Evolutionary conservation across 345 rosid species (phyloP), one percentile per base, ranked within the genome.

Genomic region (Cochlearia excelsa): DNA sequence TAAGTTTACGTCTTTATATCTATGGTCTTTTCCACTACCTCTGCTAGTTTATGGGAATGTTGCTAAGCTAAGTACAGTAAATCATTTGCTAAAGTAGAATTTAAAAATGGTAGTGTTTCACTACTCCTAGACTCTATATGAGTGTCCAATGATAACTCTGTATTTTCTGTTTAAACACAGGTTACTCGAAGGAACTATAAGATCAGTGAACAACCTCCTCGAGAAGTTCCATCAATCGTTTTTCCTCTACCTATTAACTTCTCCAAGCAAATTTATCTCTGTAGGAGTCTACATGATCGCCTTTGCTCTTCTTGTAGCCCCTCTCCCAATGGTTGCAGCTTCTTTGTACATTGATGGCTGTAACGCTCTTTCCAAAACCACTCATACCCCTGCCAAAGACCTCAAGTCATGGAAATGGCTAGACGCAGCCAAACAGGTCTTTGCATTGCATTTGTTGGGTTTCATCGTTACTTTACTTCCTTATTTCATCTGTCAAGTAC

Each of bases 221-320:
- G 97, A 89, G 82, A 89, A 93, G 80, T 89, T 93, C 76, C 99
- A 93, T 69, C 97, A 93, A 68, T 93, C 99, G 47, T 87, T 87
- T 75, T 93, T 93, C 66, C 82, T 87, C 5, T 93, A 93, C 74
- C 81, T 85, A 7, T 76, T 87, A 69, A 89, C 95, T 67, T 82
- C 95, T 56, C 85, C 99, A 51, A 68, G 82, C 59, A 82, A 84
- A 72, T 93, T 89, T 78, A 86, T 93, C 46, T 93, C 97, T 1
- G 92, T 89, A 28, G 94, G 99, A 68, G 88, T 93, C 43, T 89
- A 93, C 85, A 93, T 93, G 97, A 82, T 93, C 57, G 85, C 94
- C 27, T 89, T 93, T 68, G 94, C 91, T 7, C 87, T 93, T 51
- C 86, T 93, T 41, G 80, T 93, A 16, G 92, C 95, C 40, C 87